Base-by-base conservation (phyloP, 345 rosid species). In the Carallia brachiata region DNA sequence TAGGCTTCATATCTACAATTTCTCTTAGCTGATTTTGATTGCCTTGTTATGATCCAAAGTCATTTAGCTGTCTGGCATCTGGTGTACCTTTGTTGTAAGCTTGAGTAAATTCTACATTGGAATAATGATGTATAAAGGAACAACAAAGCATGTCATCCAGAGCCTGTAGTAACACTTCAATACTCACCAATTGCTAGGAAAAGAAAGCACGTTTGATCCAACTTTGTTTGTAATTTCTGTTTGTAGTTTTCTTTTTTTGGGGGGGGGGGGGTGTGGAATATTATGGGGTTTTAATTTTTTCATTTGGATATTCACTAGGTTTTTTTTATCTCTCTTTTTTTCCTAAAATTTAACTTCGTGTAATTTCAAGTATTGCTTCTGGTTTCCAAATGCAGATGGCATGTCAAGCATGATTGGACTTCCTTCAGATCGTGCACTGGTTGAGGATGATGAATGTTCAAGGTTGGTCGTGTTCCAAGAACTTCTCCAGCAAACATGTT, bases 391-490 rank as follows among this genome's bases (percentile, higher is more conserved):
- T 74, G 78, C 82, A 91, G 95, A 69, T 66, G 90, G 86, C 52
- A 90, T 87, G 97, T 56, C 90, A 12, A 87, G 82, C 81, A 87
- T 91, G 97, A 80, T 90, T 30, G 95, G 98, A 67, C 96, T 91
- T 76, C 95, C 96, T 82, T 90, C 97, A 54, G 96, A 94, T 82
- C 97, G 73, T 71, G 92, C 90, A 61, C 82, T 91, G 28, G 88
- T 83, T 36, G 93, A 88, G 71, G 97, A 94, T 67, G 81, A 78
- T 48, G 95, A 90, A 70, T 91, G 98, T 81, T 73, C 88, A 81
- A 90, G 97, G 98, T 94, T 75, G 5, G 62, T 66, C 50, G 50
- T 73, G 53, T 75, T 31, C 28, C 8, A 18, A 30, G 50, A 64
- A 19, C 62, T 36, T 55, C 63, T 17, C 32, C 6, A 56, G 17